Evolutionary conservation across 2,329 filamentous ascomycete genomes (phyloP), one percentile per base, ranked within the genome.

Genomic region (Ceratocystis albifundus): DNA sequence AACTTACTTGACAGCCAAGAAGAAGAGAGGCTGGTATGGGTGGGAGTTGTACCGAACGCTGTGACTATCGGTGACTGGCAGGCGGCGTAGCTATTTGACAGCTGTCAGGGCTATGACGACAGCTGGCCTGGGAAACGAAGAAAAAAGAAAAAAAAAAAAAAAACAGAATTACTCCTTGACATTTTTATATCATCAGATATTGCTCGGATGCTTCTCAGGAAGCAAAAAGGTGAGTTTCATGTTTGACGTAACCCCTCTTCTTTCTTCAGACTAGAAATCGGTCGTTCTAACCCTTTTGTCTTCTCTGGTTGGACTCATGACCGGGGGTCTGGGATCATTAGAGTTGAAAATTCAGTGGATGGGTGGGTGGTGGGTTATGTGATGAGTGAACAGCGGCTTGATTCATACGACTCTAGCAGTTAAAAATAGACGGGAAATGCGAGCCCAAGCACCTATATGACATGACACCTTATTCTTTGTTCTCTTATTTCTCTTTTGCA

Each of bases 151-250:
- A 57, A 22, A 22, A 3, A 28, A 6, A 7, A 8, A 25, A 59
- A 30, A 17, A 2, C 15, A n/a, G n/a, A n/a, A n/a, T 53, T 53
- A 48, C n/a, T 48, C 1, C 25, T 2, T 55, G 20, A 25, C 50
- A 3, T 15, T 25, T 55, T 25, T 5, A 25, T 32, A 36, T 59
- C 32, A 25, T 30, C 28, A 25, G 5, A 59, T 59, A 32, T 59
- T 32, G 36, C 53, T 59, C 28, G 53, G 53, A 59, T 59, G 53
- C 53, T 59, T 36, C 25, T 59, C 53, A 59, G 7, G 25, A 59
- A 25, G 20, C 53, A 30, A 6, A n/a, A 59, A 59, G 53, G 53
- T 28, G 53, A 59, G 53, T 59, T 59, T 59, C 53, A 36, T 25
- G 32, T 59, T 17, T 17, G 53, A n/a, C 53, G 28, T 32, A 59